These are phyloP conservation scores for Solanum pinnatisectum DNA, from an alignment of 257 asterid genomes.

Conservation along the genomic window DNA sequence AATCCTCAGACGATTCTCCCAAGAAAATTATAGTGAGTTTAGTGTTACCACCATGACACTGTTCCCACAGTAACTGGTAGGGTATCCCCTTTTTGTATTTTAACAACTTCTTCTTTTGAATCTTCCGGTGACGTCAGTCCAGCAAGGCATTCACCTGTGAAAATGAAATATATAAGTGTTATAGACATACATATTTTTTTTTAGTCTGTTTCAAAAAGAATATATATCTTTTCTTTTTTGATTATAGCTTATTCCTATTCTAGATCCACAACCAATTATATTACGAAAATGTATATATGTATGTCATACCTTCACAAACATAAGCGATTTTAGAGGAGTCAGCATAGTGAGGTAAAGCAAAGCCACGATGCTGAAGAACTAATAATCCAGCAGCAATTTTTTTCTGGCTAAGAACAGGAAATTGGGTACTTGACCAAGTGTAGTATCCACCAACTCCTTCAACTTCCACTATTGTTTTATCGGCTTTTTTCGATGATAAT, in stretches of 20 bases:
- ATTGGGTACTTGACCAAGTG: conserved; percentile 23
- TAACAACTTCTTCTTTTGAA: neutral
- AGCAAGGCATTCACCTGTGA: neutral
- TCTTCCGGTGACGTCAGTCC: neutral
- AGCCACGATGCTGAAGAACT: conserved; percentile 28
- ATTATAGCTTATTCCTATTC: too few species aligned
- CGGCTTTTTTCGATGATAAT: conserved; percentile 18
- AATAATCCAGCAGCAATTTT: conserved; percentile 35
- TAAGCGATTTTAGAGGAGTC: conserved; percentile 31
- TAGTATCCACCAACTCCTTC: conserved; percentile 32
- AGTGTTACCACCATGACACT: conserved; percentile 14
- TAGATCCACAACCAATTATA: too few species aligned
- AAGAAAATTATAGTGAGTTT: neutral
- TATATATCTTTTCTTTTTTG: too few species aligned
- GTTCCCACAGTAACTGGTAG: neutral
- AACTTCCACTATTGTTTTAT: conserved; percentile 17
- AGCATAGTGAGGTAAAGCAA: conserved; percentile 41
- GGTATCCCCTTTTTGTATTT: conserved; percentile 1
- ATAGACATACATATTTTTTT: too few species aligned
- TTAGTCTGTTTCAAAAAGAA: too few species aligned
- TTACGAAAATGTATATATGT: neutral
- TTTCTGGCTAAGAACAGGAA: conserved; percentile 12
- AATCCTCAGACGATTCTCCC: conserved; percentile 1
- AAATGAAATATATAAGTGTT: too few species aligned
- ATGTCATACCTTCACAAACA: conserved; percentile 23